A percentile compares a stretch with the other conserved stretches of the same genome.
phyloP scores from a whole-genome alignment of 805 yeast species.

The Candida loeiensis region DNA sequence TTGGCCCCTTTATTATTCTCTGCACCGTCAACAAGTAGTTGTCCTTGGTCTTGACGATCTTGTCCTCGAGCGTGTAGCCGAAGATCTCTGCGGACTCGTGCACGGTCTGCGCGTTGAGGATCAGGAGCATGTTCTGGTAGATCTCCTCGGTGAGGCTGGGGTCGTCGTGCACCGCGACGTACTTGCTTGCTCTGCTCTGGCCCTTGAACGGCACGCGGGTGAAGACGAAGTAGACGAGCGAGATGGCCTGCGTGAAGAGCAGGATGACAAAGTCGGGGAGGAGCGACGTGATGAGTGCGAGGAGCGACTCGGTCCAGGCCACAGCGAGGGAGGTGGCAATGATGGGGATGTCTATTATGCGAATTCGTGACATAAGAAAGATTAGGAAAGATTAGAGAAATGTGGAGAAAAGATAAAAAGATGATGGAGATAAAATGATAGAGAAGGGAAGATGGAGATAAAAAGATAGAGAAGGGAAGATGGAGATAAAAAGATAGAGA shows the following conservation, averaged over 20 bases:
- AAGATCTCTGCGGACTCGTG: constrained; percentile 63
- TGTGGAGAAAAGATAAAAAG: background rate
- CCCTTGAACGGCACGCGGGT: constrained; percentile 27
- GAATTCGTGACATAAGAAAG: constrained; percentile 18
- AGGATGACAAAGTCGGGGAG: constrained; percentile 44
- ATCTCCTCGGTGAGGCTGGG: constrained; percentile 18
- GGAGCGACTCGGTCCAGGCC: constrained; percentile 48
- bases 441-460: background rate
- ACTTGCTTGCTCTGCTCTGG: constrained; percentile 14
- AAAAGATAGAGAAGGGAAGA: too few relatives aligned
- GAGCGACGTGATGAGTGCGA: constrained; percentile 41
- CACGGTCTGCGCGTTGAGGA: constrained; percentile 51
- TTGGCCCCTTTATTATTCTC: constrained; percentile 45
- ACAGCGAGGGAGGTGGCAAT: constrained; percentile 41
- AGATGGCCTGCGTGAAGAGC: constrained; percentile 29
- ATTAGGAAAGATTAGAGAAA: too few relatives aligned
- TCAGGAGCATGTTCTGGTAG: constrained; percentile 29
- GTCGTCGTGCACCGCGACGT: constrained; percentile 21
- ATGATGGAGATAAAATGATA: background rate
- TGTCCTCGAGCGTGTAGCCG: constrained; percentile 72
- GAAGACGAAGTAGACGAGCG: constrained; percentile 22
- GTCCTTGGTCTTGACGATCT: constrained; percentile 73
- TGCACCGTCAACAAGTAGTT: constrained; percentile 75
- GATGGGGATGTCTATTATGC: constrained; percentile 48
- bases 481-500: background rate